A percentile compares a stretch with the other conserved stretches of the same genome.
These are phyloP conservation scores for Fusarium penzigii DNA, from an alignment of 2,329 filamentous ascomycete genomes.

Conservation along the genomic window DNA sequence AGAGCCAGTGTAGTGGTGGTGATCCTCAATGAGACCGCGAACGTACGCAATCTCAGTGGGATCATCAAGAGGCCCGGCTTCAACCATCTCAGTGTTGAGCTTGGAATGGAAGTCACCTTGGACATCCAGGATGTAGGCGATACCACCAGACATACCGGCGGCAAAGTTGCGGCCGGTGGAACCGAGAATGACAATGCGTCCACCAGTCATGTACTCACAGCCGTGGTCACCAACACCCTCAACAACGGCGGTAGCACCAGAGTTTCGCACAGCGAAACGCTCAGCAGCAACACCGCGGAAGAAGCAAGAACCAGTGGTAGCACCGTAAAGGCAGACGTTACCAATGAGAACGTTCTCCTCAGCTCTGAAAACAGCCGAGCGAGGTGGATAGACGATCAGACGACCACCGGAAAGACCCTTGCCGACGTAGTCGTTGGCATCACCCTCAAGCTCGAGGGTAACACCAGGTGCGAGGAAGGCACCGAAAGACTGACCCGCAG, in stretches of 20 bases:
- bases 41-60: constrained; percentile 87
- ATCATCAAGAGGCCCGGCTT: constrained; percentile 80
- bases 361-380: constrained; percentile 87
- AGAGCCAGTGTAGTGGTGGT: constrained; percentile 96
- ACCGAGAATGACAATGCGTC: constrained; percentile 83
- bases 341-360: constrained; percentile 95
- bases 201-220: constrained; percentile 99
- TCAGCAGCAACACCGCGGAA: constrained; percentile 97
- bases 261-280: constrained; percentile 95
- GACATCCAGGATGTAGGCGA: constrained; percentile 91
- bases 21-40: constrained; percentile 89
- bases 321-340: constrained; percentile 94
- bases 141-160: constrained; percentile 97
- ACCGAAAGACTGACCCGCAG: constrained; percentile 94
- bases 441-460: constrained; percentile 92
- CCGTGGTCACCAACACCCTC: constrained; percentile 96
- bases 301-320: constrained; percentile 87
- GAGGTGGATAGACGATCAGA: constrained; percentile 89
- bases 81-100: constrained; percentile 97
- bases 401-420: constrained; percentile 94
- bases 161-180: constrained; percentile 95
- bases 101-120: constrained; percentile 87
- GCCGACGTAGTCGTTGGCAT: constrained; percentile 94
- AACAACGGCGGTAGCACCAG: constrained; percentile 91
- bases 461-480: constrained; percentile 92